Evolutionary conservation across 331 rosid species (phyloP).

Genomic region (Acacia pycnantha): DNA sequence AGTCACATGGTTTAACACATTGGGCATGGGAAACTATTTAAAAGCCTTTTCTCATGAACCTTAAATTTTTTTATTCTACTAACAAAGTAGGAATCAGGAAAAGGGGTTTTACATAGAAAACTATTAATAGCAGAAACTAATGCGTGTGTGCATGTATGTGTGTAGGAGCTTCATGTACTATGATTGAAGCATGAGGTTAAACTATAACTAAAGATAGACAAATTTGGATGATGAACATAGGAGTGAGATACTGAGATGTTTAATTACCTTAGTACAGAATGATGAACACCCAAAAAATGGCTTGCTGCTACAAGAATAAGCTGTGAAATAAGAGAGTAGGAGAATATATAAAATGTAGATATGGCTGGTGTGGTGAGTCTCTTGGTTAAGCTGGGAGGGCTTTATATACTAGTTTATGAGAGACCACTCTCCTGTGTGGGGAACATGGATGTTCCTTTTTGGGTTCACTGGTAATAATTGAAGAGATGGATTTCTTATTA

Average conservation of each 20-base stretch:
- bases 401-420: slow-evolving; percentile 60
- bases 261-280: slow-evolving; percentile 36
- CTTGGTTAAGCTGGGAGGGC: slow-evolving; percentile 39
- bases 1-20: neutral
- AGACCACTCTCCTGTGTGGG: slow-evolving; percentile 32
- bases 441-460: slow-evolving; percentile 55
- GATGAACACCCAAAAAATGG: slow-evolving; percentile 26
- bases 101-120: slow-evolving; percentile 16
- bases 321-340: slow-evolving; percentile 24
- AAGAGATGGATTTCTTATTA: slow-evolving; percentile 29
- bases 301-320: slow-evolving; percentile 18
- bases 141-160: neutral
- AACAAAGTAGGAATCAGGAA: neutral
- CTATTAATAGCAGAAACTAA: neutral
- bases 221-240: slow-evolving; percentile 25
- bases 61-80: slow-evolving; percentile 9
- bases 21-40: slow-evolving; percentile 18
- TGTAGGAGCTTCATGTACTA: neutral
- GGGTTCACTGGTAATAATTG: slow-evolving; percentile 36
- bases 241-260: slow-evolving; percentile 24
- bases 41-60: slow-evolving; percentile 5
- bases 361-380: slow-evolving; percentile 49
- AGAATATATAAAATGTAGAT: slow-evolving; percentile 13
- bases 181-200: slow-evolving; percentile 20
- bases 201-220: slow-evolving; percentile 11